Conservation (phyloP, 306 rosid species). For the Mimosa bimucronata region DNA sequence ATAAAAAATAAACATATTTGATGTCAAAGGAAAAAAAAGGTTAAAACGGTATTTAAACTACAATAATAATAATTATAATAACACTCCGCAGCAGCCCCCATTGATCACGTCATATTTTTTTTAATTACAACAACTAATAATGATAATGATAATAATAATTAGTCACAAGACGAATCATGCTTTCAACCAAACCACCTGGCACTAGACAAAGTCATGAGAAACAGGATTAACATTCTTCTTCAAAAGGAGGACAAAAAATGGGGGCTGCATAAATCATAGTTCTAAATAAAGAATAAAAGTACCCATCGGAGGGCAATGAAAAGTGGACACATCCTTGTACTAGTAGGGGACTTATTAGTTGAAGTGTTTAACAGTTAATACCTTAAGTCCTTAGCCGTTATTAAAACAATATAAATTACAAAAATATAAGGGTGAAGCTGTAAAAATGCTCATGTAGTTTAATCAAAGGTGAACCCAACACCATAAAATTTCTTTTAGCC, state of each 20-base stretch:
- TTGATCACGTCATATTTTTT: background rate
- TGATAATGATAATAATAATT: too few relatives aligned
- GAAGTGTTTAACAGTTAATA: too few relatives aligned
- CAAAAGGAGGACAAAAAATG: background rate
- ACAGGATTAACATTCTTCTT: background rate
- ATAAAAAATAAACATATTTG: background rate
- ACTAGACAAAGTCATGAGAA: background rate
- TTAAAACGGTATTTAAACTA: background rate
- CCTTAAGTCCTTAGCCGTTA: too few relatives aligned
- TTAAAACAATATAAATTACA: too few relatives aligned
- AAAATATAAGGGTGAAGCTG: too few relatives aligned
- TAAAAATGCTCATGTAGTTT: too few relatives aligned
- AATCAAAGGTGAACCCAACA: too few relatives aligned
- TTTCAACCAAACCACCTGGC: background rate
- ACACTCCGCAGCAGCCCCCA: background rate
- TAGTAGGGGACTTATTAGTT: background rate
- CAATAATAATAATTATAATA: background rate
- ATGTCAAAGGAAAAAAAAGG: background rate
- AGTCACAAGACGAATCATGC: background rate
- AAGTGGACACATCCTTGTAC: too few relatives aligned
- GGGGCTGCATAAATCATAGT: background rate
- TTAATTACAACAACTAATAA: background rate
- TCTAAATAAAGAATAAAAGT: too few relatives aligned
- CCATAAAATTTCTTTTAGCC: too few relatives aligned
- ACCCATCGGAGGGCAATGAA: too few relatives aligned